phyloP scores from a whole-genome alignment of 2,329 filamentous ascomycete genomes.

The Ilyonectria robusta region DNA sequence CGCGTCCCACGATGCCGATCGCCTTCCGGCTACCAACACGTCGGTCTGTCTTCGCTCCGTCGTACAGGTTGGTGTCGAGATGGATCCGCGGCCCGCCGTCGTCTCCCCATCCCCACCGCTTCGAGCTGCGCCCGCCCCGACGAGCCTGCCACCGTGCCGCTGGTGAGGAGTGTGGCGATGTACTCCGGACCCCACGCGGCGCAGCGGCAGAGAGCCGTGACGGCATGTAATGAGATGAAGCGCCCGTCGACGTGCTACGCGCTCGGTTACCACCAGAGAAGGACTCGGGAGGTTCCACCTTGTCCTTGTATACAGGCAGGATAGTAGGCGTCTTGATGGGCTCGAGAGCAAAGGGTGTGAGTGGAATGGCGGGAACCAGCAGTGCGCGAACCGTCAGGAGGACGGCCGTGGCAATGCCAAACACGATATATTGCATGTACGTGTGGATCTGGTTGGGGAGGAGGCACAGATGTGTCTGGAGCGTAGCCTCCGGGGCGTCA shows the following conservation, averaged over 20 bases:
- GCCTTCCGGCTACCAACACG: constrained; percentile 49
- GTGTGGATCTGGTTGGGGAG: constrained; percentile 89
- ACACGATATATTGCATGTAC: constrained; percentile 82
- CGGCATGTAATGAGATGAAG: constrained; percentile 42
- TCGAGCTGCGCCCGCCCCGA: constrained; percentile 43
- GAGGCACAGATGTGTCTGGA: constrained; percentile 92
- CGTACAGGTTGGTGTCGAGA: constrained; percentile 65
- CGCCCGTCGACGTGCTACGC: constrained; percentile 43
- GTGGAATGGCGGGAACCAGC: constrained; percentile 68
- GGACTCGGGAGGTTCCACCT: constrained; percentile 60
- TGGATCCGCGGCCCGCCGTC: constrained; percentile 66
- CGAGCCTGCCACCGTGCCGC: constrained; percentile 46
- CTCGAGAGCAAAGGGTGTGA: constrained; percentile 68
- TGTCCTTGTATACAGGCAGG: constrained; percentile 67
- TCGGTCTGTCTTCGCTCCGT: constrained; percentile 50
- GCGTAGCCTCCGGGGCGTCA: constrained; percentile 66
- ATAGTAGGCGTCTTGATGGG: constrained; percentile 48
- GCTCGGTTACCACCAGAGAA: constrained; percentile 20
- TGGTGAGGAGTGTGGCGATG: constrained; percentile 37
- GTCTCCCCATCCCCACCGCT: constrained; percentile 61
- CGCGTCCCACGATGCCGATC: constrained; percentile 65
- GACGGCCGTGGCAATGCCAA: constrained; percentile 69
- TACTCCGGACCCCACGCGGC: constrained; percentile 38
- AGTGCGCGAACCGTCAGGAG: constrained; percentile 68
- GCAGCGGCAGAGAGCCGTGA: constrained; percentile 42